A percentile compares a stretch with the other conserved stretches of the same genome.
Conservation (phyloP, 139 green algal genomes). For the Picochlorum sp. region DNA sequence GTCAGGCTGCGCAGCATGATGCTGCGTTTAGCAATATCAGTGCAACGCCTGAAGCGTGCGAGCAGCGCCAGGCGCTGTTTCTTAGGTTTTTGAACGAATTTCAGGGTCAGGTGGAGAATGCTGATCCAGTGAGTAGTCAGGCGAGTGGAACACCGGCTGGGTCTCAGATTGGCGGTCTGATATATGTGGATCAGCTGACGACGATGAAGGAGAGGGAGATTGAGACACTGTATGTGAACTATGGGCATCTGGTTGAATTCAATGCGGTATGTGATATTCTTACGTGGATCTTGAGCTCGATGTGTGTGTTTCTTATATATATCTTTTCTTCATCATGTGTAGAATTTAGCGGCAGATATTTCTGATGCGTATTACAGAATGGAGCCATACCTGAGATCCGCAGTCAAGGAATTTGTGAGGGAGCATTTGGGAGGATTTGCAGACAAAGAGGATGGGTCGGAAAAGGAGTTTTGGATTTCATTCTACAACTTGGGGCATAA, state of each 20-base stretch:
- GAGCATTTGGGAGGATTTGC: conserved; percentile 44
- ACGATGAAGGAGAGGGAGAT: conserved; percentile 42
- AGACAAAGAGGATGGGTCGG: conserved; percentile 35
- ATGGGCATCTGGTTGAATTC: conserved; percentile 56
- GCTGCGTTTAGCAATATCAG: conserved; percentile 22
- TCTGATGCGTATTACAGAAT: conserved; percentile 41
- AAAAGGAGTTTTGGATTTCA: conserved; percentile 80
- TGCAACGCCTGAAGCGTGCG: conserved; percentile 19
- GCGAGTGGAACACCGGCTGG: conserved; percentile 11
- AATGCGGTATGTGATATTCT: conserved; percentile 15
- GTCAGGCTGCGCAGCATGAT: background rate
- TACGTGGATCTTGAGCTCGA: no score
- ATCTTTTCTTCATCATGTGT: background rate
- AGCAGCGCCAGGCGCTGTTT: conserved; percentile 12
- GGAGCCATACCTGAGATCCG: conserved; percentile 64
- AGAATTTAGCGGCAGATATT: conserved; percentile 23
- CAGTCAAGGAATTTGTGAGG: conserved; percentile 65
- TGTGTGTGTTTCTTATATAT: conserved; percentile 3
- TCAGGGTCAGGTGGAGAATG: conserved; percentile 4
- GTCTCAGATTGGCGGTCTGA: conserved; percentile 4
- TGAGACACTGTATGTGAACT: conserved; percentile 73
- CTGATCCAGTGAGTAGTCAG: conserved; percentile 18
- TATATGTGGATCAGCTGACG: conserved; percentile 38
- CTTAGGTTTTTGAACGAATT: conserved; percentile 26
- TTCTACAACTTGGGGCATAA: conserved; percentile 61